phyloP scores from a whole-genome alignment of 1,284 basidiomycete genomes.

The Schizophyllum amplum region DNA sequence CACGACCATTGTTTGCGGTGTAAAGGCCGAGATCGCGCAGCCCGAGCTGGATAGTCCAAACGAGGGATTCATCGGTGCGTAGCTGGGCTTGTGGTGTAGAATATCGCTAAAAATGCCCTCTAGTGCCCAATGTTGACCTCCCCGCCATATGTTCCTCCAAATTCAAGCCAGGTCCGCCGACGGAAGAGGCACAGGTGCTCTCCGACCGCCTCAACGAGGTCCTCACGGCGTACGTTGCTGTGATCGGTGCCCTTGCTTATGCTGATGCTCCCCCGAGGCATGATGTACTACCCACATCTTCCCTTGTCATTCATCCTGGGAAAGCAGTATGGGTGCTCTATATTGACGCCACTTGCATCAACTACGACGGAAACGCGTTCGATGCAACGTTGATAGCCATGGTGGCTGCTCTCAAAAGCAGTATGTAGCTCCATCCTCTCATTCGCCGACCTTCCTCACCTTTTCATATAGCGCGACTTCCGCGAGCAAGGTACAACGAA shows the following conservation, averaged over 20 bases:
- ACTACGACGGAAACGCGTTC: conserved; percentile 93
- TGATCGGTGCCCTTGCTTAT: conserved; percentile 1
- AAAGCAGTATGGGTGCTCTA: conserved; percentile 89
- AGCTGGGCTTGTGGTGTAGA: not conserved
- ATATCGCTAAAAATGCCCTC: not conserved
- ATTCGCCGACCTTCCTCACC: not conserved
- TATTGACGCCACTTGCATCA: conserved; percentile 90
- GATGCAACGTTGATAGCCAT: conserved; percentile 88
- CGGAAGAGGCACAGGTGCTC: conserved; percentile 85
- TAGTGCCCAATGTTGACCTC: conserved; percentile 74
- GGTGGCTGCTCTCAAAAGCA: conserved; percentile 78
- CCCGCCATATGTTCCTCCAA: conserved; percentile 87
- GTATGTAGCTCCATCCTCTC: conserved; percentile 36
- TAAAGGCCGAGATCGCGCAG: conserved; percentile 91
- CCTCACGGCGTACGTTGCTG: conserved; percentile 54
- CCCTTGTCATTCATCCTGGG: conserved; percentile 74
- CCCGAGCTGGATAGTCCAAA: conserved; percentile 71
- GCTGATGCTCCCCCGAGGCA: conserved; percentile 39
- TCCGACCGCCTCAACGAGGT: conserved; percentile 77
- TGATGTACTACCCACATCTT: conserved; percentile 52
- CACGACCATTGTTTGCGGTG: conserved; percentile 87
- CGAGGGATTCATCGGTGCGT: conserved; percentile 76
- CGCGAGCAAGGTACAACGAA: conserved; percentile 66
- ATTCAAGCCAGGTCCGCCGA: conserved; percentile 92
- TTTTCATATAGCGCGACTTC: conserved; percentile 52